These are phyloP conservation scores for Psilocybe tampanensis DNA, from an alignment of 768 basidiomycete species.

Conservation along the genomic window DNA sequence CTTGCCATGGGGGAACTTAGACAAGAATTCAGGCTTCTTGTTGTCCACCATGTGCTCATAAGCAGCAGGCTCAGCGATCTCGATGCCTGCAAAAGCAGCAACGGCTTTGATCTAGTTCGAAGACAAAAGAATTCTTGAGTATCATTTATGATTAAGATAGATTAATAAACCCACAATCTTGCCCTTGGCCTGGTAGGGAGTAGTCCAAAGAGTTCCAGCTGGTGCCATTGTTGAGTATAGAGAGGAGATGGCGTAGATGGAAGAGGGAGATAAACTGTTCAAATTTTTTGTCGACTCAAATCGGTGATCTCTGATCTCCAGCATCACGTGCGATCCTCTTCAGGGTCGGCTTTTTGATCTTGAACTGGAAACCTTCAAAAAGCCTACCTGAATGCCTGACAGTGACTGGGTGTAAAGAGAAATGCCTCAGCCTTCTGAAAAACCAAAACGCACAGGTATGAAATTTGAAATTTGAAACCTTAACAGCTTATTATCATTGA, in stretches of 20 bases:
- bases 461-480: no score
- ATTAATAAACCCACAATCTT: slow-evolving; percentile 49
- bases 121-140: neutral
- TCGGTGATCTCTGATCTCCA: slow-evolving; percentile 8
- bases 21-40: slow-evolving; percentile 67
- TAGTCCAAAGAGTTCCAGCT: slow-evolving; percentile 66
- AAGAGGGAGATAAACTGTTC: slow-evolving; percentile 19
- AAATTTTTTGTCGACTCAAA: slow-evolving; percentile 16
- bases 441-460: no score
- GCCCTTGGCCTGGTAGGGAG: slow-evolving; percentile 40
- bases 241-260: slow-evolving; percentile 13
- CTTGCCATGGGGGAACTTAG: slow-evolving; percentile 82
- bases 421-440: no score
- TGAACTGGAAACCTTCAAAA: no score
- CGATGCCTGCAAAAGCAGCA: slow-evolving; percentile 62
- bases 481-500: no score
- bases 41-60: slow-evolving; percentile 70
- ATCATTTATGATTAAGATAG: neutral
- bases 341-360: slow-evolving; percentile 8
- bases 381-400: no score
- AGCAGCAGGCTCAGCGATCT: slow-evolving; percentile 50
- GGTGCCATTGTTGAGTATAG: slow-evolving; percentile 48
- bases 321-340: slow-evolving; percentile 14
- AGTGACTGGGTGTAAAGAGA: no score
- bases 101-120: slow-evolving; percentile 49